Base-by-base conservation (phyloP, 2,329 filamentous ascomycete genomes). In the Trichophyton benhamiae region DNA sequence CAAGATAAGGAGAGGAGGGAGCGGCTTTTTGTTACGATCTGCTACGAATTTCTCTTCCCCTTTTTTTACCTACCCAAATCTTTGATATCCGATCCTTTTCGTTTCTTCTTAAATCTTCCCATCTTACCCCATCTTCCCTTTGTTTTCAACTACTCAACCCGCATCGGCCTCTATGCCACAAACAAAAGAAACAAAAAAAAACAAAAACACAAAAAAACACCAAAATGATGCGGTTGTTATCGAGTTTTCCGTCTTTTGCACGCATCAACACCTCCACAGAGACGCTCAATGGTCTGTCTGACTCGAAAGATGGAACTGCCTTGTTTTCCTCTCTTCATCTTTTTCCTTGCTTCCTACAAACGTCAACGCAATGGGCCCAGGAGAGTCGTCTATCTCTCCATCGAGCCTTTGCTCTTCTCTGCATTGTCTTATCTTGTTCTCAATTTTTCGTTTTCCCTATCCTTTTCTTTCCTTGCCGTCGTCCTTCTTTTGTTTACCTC, bases 11-110 rank as follows among this genome's bases (percentile, higher is more conserved):
- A 48, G 17, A 20, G 20, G 52, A 57, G 67, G 71, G 71, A 68
- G 67, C 69, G 72, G 73, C 74, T 75, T 57, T 38, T 75, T 75
- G 73, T 76, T 74, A 76, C 70, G 74, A 76, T 59, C 71, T 71
- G 70, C 72, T 66, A 76, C 74, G 75, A 76, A 71, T 74, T 71
- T 71, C 66, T 65, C 68, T 57, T 55, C 33, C 33, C 33, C 33
- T 38, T 38, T 38, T 38, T 38, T 38, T 38, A 38, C 33, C 33
- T 11, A 38, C 9, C 9, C 3, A 38, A 38, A 62, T 67, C 58
- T 65, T 62, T 65, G 58, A 48, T 48, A 48, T 48, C 44, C 44
- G 20, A 3, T 48, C 44, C 44, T 22, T 48, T 48, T 48, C 17
- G 44, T 57, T 66, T 66, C 59, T 64, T 63, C 59, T 63, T 13